phyloP scores from a whole-genome alignment of 176 grass and related monocot species.

The Eleusine indica region DNA sequence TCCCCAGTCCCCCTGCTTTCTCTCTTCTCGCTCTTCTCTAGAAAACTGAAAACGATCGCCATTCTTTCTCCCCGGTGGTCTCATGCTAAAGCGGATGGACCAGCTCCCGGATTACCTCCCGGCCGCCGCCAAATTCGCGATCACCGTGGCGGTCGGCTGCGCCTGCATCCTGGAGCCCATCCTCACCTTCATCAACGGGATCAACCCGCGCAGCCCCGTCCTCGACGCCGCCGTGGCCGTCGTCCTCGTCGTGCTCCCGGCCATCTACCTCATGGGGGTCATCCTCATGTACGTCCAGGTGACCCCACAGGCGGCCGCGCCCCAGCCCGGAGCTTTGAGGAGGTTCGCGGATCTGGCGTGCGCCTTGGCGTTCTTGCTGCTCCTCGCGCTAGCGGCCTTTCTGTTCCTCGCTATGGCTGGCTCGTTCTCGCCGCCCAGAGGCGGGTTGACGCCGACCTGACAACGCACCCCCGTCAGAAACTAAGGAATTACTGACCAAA shows the following conservation, averaged over 20 bases:
- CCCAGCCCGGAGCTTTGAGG: not conserved
- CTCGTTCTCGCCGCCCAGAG: too few species aligned
- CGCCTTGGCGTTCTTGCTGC: not conserved
- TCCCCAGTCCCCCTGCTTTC: too few species aligned
- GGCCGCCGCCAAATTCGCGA: not conserved
- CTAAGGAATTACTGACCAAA: not conserved
- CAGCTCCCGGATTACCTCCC: not conserved
- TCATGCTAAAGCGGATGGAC: not conserved
- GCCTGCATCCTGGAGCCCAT: not conserved
- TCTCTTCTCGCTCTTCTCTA: too few species aligned
- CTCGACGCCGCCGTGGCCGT: conserved; percentile 3
- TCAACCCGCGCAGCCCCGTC: not conserved
- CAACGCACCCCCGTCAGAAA: not conserved
- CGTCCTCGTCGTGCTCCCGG: not conserved
- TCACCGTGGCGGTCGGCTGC: not conserved
- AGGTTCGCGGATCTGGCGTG: not conserved
- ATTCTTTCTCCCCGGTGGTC: too few species aligned
- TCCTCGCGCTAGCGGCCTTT: not conserved
- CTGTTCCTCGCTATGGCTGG: not conserved
- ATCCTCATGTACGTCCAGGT: not conserved
- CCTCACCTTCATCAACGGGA: not conserved
- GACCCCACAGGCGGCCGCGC: too few species aligned
- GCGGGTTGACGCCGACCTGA: not conserved
- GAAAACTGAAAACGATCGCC: too few species aligned
- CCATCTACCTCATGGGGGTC: conserved; percentile 5